Evolutionary conservation across 495 filamentous ascomycete genomes (phyloP), one percentile per base, ranked within the genome.

Genomic region (Aspergillus coremiiformis): DNA sequence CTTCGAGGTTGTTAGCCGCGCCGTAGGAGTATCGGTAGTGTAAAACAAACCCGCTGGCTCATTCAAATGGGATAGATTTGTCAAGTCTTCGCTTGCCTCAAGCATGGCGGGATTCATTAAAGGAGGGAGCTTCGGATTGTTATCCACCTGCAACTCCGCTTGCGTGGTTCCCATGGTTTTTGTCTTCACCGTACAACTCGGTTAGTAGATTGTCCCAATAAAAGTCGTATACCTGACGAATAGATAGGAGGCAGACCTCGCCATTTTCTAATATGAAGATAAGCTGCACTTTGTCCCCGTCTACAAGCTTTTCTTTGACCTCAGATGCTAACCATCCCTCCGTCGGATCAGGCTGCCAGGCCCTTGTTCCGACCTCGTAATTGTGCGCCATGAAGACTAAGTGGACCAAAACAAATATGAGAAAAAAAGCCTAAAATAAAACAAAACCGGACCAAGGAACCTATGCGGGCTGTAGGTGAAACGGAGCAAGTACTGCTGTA

Each of bases 61-160:
- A 71, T 99, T 99, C 53, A 99, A 72, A 77, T 99, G 90, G 60
- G 93, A 99, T 47, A 99, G 71, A 69, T 95, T 96, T 26, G 93
- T 99, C 61, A 99, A 75, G 69, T 99, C 93, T 73, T 99, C 93
- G 68, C 91, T 96, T 55, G 93, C 93, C 80, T 99, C 93, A 39
- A 99, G 84, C 82, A 99, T 93, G 22, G 92, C 81, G 44, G 93
- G 93, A 64, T 99, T 99, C 93, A 97, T 97, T 59, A 97, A 71
- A 35, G 93, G 93, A 9, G 93, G 93, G 39, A 97, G 76, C 15
- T 76, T 74, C 15, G 74, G 56, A 57, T 84, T 82, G 59, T 82
- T 81, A 66, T 90, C 84, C 53, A 86, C 75, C 69, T 90, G 83
- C 54, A 98, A 75, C 57, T 82, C 89, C 59, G 83, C 82, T 55